Percentiles rank a stretch among this genome's conserved stretches.
These are phyloP conservation scores for Noccaea bulbosa DNA, from an alignment of 345 rosid genomes.

Conservation along the genomic window DNA sequence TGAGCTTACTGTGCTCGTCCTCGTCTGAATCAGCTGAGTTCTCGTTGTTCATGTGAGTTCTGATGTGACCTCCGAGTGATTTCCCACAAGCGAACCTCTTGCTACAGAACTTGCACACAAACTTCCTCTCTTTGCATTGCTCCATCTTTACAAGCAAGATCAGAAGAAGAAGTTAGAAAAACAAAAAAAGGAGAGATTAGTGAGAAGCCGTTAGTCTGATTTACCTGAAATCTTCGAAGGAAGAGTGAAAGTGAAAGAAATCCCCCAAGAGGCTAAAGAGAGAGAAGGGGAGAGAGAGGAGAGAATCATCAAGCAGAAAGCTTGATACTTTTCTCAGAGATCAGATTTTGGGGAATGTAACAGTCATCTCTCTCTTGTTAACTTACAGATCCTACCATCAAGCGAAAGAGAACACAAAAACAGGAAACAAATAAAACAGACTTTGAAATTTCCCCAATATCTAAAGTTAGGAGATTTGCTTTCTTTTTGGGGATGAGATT, in stretches of 20 bases:
- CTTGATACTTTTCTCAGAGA: constrained; percentile 39
- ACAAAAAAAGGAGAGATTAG: neutral
- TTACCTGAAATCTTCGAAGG: constrained; percentile 33
- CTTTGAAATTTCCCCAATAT: constrained; percentile 41
- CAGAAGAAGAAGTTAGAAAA: neutral
- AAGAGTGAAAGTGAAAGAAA: neutral
- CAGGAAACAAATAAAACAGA: constrained; percentile 47
- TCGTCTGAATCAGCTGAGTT: constrained; percentile 50
- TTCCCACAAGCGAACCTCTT: constrained; percentile 80
- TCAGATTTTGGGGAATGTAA: constrained; percentile 38
- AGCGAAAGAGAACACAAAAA: constrained; percentile 39
- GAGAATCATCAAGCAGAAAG: constrained; percentile 42
- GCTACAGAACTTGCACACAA: constrained; percentile 74
- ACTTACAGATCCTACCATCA: constrained; percentile 45
- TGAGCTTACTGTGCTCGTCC: constrained; percentile 47
- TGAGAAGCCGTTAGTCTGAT: constrained; percentile 23
- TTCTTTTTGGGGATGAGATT: constrained; percentile 29
- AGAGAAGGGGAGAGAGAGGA: neutral
- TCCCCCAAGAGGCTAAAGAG: constrained; percentile 4
- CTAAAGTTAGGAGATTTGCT: constrained; percentile 44
- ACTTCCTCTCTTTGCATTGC: constrained; percentile 58
- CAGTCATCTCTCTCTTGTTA: constrained; percentile 38
- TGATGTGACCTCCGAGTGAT: constrained; percentile 88
- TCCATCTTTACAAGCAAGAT: constrained; percentile 52
- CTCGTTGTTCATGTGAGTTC: constrained; percentile 68